A percentile compares a stretch with the other conserved stretches of the same genome.
Evolutionary conservation across 2,329 filamentous ascomycete species (phyloP).

Genomic region (Fusarium sp.): DNA sequence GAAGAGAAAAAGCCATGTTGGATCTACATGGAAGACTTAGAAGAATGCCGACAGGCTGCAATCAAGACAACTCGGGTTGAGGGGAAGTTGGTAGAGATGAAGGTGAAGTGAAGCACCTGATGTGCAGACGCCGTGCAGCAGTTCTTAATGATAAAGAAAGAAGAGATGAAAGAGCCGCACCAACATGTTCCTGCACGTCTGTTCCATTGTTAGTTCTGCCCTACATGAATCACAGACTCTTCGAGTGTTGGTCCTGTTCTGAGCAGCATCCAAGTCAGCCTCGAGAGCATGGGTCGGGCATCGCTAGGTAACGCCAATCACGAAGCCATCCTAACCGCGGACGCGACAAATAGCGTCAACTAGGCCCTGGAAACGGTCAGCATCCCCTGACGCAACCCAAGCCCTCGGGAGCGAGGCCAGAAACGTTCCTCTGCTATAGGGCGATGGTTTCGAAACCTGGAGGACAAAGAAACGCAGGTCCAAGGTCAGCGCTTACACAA

Average conservation of each 20-base stretch:
- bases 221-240: conserved; percentile 30
- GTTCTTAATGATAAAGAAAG: conserved; percentile 44
- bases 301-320: conserved; percentile 49
- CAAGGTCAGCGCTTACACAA: conserved; percentile 47
- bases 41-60: conserved; percentile 13
- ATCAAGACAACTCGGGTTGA: conserved; percentile 16
- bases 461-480: conserved; percentile 24
- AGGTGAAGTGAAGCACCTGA: conserved; percentile 24
- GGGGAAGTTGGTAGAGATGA: conserved; percentile 26
- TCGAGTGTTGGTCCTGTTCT: conserved; percentile 44
- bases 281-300: conserved; percentile 32
- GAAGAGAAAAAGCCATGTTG: conserved; percentile 41
- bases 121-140: conserved; percentile 41
- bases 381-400: conserved; percentile 35
- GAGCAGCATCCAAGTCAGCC: conserved; percentile 40
- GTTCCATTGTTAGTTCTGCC: conserved; percentile 36
- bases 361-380: conserved; percentile 19
- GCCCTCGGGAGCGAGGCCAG: conserved; percentile 40
- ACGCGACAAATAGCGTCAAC: conserved; percentile 41
- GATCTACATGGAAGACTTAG: conserved; percentile 40
- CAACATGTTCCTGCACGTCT: conserved; percentile 19
- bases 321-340: conserved; percentile 46
- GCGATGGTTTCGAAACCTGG: conserved; percentile 9
- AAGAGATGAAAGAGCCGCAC: conserved; percentile 18
- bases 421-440: conserved; percentile 26